These are phyloP conservation scores for Trichophaea hybrida DNA, from an alignment of 2,329 filamentous ascomycete species.

Conservation along the genomic window DNA sequence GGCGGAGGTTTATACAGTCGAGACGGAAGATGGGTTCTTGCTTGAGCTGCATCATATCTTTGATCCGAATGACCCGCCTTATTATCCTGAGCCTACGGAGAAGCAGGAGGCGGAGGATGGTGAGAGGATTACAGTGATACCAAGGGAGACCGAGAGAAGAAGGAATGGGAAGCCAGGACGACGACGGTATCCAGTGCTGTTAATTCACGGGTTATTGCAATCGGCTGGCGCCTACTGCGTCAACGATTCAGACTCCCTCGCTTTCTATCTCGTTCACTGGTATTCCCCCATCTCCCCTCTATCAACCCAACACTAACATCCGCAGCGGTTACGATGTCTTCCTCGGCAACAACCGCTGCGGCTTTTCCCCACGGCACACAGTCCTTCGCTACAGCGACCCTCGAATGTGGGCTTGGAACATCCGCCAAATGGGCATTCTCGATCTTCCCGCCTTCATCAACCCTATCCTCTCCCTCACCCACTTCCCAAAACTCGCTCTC, in stretches of 20 bases:
- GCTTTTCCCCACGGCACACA: conserved; percentile 63
- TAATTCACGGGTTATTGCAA: conserved; percentile 81
- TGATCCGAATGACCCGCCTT: conserved; percentile 42
- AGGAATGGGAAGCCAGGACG: conserved; percentile 30
- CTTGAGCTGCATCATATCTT: conserved; percentile 82
- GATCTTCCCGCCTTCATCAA: conserved; percentile 71
- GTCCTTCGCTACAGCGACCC: conserved; percentile 60
- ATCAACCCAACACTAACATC: neutral
- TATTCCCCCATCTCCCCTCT: conserved; percentile 13
- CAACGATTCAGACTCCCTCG: conserved; percentile 77
- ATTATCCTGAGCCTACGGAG: conserved; percentile 3
- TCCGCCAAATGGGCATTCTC: conserved; percentile 80
- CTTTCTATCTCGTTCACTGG: conserved; percentile 78
- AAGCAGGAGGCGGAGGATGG: conserved; percentile 23
- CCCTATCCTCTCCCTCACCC: conserved; percentile 66
- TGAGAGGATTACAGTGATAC: conserved; percentile 42
- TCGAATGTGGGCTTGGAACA: conserved; percentile 94
- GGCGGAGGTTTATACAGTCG: conserved; percentile 65
- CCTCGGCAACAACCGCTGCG: conserved; percentile 87
- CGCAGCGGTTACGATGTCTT: conserved; percentile 74
- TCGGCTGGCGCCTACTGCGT: conserved; percentile 77
- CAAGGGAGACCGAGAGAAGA: conserved; percentile 27
- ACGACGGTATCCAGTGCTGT: conserved; percentile 64
- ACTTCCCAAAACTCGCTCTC: conserved; percentile 67
- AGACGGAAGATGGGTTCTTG: conserved; percentile 88